Conservation (phyloP, 208 protist genomes). For the Herpetomonas samuelpessoai region DNA sequence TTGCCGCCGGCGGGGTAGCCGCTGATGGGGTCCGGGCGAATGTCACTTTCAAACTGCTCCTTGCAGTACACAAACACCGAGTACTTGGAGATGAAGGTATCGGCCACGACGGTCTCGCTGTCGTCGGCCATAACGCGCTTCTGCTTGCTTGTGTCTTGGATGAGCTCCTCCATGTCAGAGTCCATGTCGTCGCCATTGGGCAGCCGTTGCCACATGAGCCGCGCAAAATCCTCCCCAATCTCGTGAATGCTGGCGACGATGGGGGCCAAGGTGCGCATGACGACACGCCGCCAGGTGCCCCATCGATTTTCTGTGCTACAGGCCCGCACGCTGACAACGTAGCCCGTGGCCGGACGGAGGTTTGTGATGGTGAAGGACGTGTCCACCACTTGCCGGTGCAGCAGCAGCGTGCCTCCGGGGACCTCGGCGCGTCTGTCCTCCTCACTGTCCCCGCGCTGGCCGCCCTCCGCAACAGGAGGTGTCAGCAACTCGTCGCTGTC, state of each 20-base stretch:
- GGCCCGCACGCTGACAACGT: constrained; percentile 83
- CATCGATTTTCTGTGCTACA: constrained; percentile 83
- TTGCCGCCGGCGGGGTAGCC: constrained; percentile 76
- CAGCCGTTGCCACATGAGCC: constrained; percentile 85
- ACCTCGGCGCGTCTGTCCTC: not conserved
- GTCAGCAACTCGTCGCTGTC: not conserved
- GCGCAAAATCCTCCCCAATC: constrained; percentile 91
- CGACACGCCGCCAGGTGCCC: constrained; percentile 78
- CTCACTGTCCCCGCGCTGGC: not conserved
- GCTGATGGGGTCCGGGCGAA: constrained; percentile 45
- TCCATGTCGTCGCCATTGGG: constrained; percentile 17
- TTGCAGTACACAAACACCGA: constrained; percentile 72
- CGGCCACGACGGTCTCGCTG: constrained; percentile 22
- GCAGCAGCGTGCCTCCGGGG: constrained; percentile 17
- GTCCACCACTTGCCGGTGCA: constrained; percentile 79
- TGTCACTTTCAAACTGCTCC: constrained; percentile 34
- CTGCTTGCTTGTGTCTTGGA: not conserved
- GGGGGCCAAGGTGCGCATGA: constrained; percentile 78
- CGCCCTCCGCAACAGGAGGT: not conserved
- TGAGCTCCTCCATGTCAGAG: constrained; percentile 11
- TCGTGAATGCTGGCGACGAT: constrained; percentile 82
- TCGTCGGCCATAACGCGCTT: not conserved
- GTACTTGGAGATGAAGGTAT: constrained; percentile 80
- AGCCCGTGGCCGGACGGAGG: constrained; percentile 75
- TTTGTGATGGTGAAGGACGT: constrained; percentile 87